Conservation (phyloP, 2,329 filamentous ascomycete species). For the Sphaerulina populicola region DNA sequence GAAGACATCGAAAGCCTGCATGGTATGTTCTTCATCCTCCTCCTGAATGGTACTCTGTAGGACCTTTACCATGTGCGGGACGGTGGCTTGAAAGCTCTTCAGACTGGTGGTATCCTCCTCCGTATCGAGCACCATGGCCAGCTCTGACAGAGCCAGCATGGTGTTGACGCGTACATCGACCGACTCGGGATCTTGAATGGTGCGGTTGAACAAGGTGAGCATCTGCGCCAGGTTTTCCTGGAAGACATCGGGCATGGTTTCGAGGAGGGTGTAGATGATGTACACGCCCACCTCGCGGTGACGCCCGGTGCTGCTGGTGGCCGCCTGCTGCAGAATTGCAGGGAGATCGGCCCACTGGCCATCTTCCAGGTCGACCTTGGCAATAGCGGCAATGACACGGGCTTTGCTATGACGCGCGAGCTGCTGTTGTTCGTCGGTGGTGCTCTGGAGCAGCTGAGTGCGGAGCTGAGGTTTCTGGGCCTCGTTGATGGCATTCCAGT, state of each 20-base stretch:
- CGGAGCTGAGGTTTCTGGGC: conserved; percentile 74
- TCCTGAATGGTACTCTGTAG: conserved; percentile 74
- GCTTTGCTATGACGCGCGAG: conserved; percentile 78
- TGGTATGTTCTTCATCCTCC: conserved; percentile 69
- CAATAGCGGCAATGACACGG: conserved; percentile 79
- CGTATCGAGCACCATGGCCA: conserved; percentile 78
- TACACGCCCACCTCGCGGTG: conserved; percentile 88
- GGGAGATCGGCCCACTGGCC: conserved; percentile 79
- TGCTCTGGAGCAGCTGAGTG: conserved; percentile 73
- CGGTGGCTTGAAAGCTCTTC: conserved; percentile 65
- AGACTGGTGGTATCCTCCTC: conserved; percentile 73
- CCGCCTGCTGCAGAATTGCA: conserved; percentile 67
- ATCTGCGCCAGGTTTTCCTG: conserved; percentile 70
- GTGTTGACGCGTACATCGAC: conserved; percentile 92
- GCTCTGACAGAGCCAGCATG: conserved; percentile 76
- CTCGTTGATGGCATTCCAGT: conserved; percentile 67
- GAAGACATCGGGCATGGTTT: conserved; percentile 78
- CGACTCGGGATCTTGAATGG: conserved; percentile 83
- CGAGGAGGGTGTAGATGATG: conserved; percentile 84
- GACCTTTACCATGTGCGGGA: conserved; percentile 82
- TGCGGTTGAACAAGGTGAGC: conserved; percentile 73
- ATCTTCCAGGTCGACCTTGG: conserved; percentile 75
- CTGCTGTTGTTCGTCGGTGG: conserved; percentile 67
- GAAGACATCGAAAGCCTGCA: conserved; percentile 92
- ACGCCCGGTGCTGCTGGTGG: conserved; percentile 62